Conservation (phyloP, 441 rosid species). For the Metrosideros polymorpha region DNA sequence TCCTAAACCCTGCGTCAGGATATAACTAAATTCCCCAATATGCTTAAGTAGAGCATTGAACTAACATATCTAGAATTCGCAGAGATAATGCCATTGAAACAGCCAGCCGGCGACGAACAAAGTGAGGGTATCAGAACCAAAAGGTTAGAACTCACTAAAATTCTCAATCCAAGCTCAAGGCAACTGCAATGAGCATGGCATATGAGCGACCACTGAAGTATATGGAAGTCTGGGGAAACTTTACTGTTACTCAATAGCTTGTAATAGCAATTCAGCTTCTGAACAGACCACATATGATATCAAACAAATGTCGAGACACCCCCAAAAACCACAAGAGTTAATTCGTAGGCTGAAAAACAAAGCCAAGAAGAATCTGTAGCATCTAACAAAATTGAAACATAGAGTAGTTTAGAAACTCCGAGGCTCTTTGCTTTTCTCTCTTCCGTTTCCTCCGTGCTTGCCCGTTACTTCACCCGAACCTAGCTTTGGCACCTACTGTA, state of each 20-base stretch:
- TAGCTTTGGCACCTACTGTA: slow-evolving; percentile 15
- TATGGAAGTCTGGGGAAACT: neutral
- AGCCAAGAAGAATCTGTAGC: neutral
- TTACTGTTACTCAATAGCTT: neutral
- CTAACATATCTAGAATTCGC: neutral
- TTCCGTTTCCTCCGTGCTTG: neutral
- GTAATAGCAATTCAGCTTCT: neutral
- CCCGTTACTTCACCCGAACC: neutral
- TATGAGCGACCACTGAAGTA: neutral
- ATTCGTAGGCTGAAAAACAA: neutral
- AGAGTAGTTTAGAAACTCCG: neutral
- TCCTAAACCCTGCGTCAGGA: neutral
- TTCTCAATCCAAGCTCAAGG: neutral
- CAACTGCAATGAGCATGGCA: neutral
- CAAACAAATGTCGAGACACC: neutral
- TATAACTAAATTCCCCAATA: neutral
- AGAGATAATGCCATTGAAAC: neutral
- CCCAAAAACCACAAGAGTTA: neutral
- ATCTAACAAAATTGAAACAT: neutral
- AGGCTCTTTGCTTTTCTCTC: neutral
- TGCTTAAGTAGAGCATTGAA: neutral
- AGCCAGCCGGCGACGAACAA: neutral
- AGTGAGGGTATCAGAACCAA: neutral
- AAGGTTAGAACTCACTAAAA: neutral
- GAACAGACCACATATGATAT: neutral